phyloP scores from a whole-genome alignment of 2,329 filamentous ascomycete genomes.

The Arachnomyces sp. region DNA sequence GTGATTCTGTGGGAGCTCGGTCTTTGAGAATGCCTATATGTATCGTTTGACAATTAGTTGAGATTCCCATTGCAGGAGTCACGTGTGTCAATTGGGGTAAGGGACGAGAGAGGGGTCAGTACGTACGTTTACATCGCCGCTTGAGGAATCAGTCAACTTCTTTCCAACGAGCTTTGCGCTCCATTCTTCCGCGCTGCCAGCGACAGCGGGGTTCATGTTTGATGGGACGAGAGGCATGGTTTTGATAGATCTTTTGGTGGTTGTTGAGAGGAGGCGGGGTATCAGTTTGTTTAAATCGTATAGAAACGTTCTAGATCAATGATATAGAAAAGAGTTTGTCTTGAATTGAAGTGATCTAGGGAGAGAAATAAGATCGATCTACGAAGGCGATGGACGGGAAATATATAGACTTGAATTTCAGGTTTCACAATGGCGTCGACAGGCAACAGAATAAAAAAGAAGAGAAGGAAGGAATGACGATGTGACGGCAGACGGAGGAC shows the following conservation, averaged over 20 bases:
- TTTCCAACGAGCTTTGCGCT: slow-evolving; percentile 39
- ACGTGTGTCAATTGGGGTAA: too few relatives aligned
- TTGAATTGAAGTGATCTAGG: too few relatives aligned
- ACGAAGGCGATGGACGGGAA: too few relatives aligned
- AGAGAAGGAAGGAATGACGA: too few relatives aligned
- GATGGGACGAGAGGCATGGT: slow-evolving; percentile 42
- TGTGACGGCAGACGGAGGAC: too few relatives aligned
- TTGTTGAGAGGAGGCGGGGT: not conserved
- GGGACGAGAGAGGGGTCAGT: not conserved
- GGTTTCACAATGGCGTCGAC: too few relatives aligned
- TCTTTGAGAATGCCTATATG: slow-evolving; percentile 36
- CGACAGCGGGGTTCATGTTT: slow-evolving; percentile 27
- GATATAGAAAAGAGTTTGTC: too few relatives aligned
- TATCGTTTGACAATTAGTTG: slow-evolving; percentile 1
- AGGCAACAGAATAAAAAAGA: too few relatives aligned
- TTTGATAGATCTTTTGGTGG: not conserved
- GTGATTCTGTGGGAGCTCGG: slow-evolving; percentile 37
- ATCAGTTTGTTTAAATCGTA: too few relatives aligned
- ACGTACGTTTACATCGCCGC: slow-evolving; percentile 27
- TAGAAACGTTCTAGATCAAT: too few relatives aligned
- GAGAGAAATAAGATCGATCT: too few relatives aligned
- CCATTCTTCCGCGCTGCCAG: slow-evolving; percentile 33
- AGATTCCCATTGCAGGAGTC: not conserved
- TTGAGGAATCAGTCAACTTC: slow-evolving; percentile 31
- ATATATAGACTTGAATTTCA: too few relatives aligned